These are phyloP conservation scores for Agastache rugosa DNA, from an alignment of 257 asterid species.

Conservation along the genomic window DNA sequence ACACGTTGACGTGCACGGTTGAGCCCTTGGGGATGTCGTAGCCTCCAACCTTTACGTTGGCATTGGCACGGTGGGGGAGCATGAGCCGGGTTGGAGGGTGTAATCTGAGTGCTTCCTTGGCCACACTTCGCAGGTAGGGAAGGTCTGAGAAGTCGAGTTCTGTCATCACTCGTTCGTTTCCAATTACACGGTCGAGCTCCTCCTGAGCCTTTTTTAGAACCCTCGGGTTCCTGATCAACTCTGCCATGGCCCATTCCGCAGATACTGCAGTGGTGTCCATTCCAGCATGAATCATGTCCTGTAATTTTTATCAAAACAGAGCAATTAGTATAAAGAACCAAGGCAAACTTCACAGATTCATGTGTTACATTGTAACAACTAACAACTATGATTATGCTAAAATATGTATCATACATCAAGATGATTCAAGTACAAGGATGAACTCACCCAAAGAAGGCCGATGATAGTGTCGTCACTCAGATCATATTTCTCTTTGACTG, in stretches of 20 bases:
- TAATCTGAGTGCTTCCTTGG: constrained; percentile 32
- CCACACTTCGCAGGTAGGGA: constrained; percentile 31
- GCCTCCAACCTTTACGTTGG: constrained; percentile 29
- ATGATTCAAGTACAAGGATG: not conserved
- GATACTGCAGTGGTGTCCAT: constrained; percentile 34
- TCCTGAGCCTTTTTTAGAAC: constrained; percentile 31
- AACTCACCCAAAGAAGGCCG: constrained; percentile 39
- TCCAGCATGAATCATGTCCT: constrained; percentile 39
- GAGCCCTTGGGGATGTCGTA: constrained; percentile 38
- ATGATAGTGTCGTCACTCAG: constrained; percentile 35
- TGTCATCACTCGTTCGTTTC: constrained; percentile 24
- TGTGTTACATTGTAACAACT: not conserved
- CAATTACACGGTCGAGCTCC: constrained; percentile 33
- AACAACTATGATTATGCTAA: not conserved
- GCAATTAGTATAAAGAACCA: not conserved
- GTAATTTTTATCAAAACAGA: not conserved
- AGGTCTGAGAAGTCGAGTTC: constrained; percentile 31
- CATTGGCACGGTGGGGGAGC: constrained; percentile 35
- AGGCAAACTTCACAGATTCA: not conserved
- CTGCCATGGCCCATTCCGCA: constrained; percentile 35
- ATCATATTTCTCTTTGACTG: constrained; percentile 27
- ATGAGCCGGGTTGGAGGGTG: constrained; percentile 39
- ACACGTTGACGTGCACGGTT: constrained; percentile 57
- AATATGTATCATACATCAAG: not conserved
- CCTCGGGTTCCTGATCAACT: constrained; percentile 34